phyloP scores from a whole-genome alignment of 108 stramenopile species.

The Fragilaria crotonensis region DNA sequence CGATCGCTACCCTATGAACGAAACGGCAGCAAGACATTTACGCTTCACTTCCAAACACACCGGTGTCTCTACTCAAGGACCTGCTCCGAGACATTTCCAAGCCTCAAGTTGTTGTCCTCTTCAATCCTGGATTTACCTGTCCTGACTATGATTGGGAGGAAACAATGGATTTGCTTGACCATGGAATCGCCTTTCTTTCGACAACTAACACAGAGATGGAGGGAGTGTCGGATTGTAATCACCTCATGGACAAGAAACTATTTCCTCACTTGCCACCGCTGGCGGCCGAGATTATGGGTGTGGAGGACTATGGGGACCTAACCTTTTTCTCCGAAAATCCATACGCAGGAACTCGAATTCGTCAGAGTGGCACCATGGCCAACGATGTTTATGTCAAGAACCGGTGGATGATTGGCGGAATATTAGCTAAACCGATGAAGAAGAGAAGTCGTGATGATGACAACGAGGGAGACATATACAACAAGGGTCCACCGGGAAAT shows the following conservation, averaged over 20 bases:
- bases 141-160: constrained; percentile 79
- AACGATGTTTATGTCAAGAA: constrained; percentile 87
- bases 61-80: constrained; percentile 19
- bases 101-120: constrained; percentile 75
- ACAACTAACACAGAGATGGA: constrained; percentile 90
- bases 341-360: constrained; percentile 61
- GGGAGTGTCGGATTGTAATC: constrained; percentile 66
- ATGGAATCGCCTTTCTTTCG: constrained; percentile 56
- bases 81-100: constrained; percentile 10
- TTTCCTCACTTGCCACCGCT: constrained; percentile 32
- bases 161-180: constrained; percentile 29
- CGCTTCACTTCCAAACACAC: constrained; percentile 15
- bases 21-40: constrained; percentile 7
- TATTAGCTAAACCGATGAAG: constrained; percentile 21
- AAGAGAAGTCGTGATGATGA: neutral
- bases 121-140: constrained; percentile 87
- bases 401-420: constrained; percentile 75
- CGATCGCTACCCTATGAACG: constrained; percentile 25
- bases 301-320: constrained; percentile 16
- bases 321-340: constrained; percentile 74
- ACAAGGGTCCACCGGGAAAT: constrained; percentile 10
- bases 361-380: constrained; percentile 87
- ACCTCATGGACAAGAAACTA: constrained; percentile 45
- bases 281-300: constrained; percentile 20
- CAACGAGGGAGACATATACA: constrained; percentile 1